Evolutionary conservation across 164 flowering plant genomes (phyloP), one percentile per base, ranked within the genome.

Genomic region (Vitis cinerea): DNA sequence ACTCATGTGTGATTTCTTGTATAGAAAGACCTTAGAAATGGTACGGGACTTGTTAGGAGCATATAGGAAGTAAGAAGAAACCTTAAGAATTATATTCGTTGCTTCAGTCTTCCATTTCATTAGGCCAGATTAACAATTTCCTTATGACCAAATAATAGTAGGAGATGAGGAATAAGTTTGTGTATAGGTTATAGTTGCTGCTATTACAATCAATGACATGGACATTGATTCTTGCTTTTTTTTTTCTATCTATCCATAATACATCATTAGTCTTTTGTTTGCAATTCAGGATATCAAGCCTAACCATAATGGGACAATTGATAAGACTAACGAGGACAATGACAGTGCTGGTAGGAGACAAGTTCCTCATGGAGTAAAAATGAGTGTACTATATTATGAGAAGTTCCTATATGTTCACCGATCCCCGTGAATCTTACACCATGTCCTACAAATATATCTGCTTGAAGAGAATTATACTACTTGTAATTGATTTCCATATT

Each of bases 391-490:
- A 60, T 30, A 59, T 10, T 48, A 14, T 48, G 53, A 48, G 71
- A 30, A 47, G 30, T 13, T 44, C 17, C 9, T 29, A 55, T 70
- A 50, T 85, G 81, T 70, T 79, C 84, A 52, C 87, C 90, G 2
- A 86, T 86, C 66, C 83, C 86, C 23, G 0, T 19, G 1, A 19
- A 19, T 57, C 77, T 83, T 65, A 75, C 83, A 54, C 19, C 66
- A 53, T 9, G 51, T 66, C 70, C 76, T 64, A 75, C 55, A 62
- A 68, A 70, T 59, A 64, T 52, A 60, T 74, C 83, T 57, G 15
- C 50, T 53, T 81, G 74, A 56, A 80, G 79, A 76, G 87, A 81
- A 55, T 63, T 79, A 50, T 89, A 74, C 70, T 87, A 77, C 77
- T 75, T 59, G 91, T 86, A 83, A 83, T 51, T 60, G 19, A 47